Evolutionary conservation across 2,329 filamentous ascomycete genomes (phyloP), one percentile per base, ranked within the genome.

Genomic region (Dothideomycetes sp.): DNA sequence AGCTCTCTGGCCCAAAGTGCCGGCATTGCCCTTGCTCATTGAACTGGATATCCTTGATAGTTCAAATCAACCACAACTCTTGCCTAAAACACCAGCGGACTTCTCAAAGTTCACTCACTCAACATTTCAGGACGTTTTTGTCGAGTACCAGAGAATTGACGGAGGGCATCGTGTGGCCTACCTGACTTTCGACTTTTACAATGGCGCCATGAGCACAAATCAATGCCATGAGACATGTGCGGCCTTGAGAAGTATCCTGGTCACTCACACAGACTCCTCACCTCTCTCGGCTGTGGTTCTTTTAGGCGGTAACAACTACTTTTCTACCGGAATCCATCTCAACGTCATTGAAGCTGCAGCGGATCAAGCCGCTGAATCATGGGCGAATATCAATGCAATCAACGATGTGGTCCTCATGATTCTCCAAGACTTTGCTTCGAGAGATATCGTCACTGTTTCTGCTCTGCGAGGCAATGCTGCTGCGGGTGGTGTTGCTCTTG

Each of bases 301-400:
- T 15, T 60, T 67, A 52, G 63, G 62, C 31, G 64, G 63, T 22
- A 51, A 56, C 4, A 51, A 56, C 4, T 67, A 66, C 46, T 67
- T 67, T 48, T 63, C 59, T 53, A 66, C 66, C 43, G 63, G 64
- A 19, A 64, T 67, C 34, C 62, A 63, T 5, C 55, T 67, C 15
- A 67, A 67, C 40, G 62, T 65, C 31, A 66, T 65, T 47, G 63
- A 67, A 49, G 57, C 61, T 13, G 57, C 57, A 1, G 41, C 50
- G 5, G 58, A 64, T 41, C 56, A 63, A 4, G 51, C 62, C 0
- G 46, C 55, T 7, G 63, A 65, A 47, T 65, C 63, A 6, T 67
- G 63, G 63, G 50, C 55, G 28, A 66, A 65, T 49, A 66, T 66
- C 57, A 67, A 65, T 45, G 59, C 61, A 38, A 66, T 67, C 48